Conservation (phyloP, 257 asterid species). For the Galeopsis tetrahit region DNA sequence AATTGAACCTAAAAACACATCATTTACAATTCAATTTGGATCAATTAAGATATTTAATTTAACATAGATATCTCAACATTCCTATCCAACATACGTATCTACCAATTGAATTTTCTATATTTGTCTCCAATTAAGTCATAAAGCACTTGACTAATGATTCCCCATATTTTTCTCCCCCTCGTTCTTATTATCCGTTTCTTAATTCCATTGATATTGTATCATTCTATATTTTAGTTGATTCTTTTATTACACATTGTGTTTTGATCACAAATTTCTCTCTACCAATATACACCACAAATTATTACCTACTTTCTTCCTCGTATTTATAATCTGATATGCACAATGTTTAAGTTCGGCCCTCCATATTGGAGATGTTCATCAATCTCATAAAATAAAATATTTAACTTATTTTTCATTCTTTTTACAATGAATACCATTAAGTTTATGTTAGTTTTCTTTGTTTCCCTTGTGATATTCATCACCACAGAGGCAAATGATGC, state of each 20-base stretch:
- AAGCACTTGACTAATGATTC: neutral
- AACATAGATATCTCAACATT: no score
- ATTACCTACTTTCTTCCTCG: neutral
- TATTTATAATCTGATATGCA: neutral
- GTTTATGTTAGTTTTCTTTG: slow-evolving; percentile 32
- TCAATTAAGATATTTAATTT: no score
- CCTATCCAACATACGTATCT: no score
- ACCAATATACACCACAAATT: slow-evolving; percentile 19
- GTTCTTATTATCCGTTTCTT: slow-evolving; percentile 24
- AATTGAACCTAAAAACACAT: no score
- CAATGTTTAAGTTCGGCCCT: slow-evolving; percentile 9
- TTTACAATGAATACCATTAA: slow-evolving; percentile 40
- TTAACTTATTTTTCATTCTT: neutral
- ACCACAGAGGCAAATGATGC: slow-evolving; percentile 29
- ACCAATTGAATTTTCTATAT: slow-evolving; percentile 3
- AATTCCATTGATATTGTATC: neutral
- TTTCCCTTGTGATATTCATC: slow-evolving; percentile 27
- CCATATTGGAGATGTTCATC: slow-evolving; percentile 14
- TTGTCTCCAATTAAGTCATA: slow-evolving; percentile 13
- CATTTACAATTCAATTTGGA: no score
- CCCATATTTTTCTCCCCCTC: slow-evolving; percentile 47
- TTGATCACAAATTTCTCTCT: neutral
- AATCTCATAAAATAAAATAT: neutral
- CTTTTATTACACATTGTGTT: slow-evolving; percentile 2
- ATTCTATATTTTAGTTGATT: neutral